A percentile compares a stretch with the other conserved stretches of the same genome.
Evolutionary conservation across 1,284 basidiomycete species (phyloP).

Genomic region (Trametes polyzona): DNA sequence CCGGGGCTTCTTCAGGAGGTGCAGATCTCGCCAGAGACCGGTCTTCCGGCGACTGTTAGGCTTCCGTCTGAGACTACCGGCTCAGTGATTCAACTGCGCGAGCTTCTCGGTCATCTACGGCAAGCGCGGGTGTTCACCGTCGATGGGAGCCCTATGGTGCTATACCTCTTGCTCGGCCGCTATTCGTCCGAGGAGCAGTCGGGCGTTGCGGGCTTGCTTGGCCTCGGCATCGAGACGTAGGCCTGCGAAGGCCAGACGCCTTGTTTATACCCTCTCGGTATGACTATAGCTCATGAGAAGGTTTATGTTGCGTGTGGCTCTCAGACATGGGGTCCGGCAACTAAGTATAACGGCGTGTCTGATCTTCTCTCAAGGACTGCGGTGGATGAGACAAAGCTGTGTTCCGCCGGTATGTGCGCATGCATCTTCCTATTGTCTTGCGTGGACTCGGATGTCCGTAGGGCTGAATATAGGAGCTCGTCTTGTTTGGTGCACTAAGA

Average conservation of each 20-base stretch:
- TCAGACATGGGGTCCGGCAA: too few relatives aligned
- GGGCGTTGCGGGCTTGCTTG: slow-evolving; percentile 33
- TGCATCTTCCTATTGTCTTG: not conserved
- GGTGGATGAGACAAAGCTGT: slow-evolving; percentile 1
- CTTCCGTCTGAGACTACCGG: slow-evolving; percentile 3
- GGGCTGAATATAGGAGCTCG: too few relatives aligned
- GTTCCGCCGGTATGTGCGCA: slow-evolving; percentile 2
- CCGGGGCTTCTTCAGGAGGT: not conserved
- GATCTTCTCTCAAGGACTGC: not conserved
- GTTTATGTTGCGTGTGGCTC: too few relatives aligned
- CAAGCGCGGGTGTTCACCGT: slow-evolving; percentile 26
- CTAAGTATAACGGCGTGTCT: too few relatives aligned
- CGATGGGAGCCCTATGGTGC: slow-evolving; percentile 8
- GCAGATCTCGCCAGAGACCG: slow-evolving; percentile 17
- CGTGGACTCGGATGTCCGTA: not conserved
- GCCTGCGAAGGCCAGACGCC: not conserved
- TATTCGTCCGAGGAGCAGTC: slow-evolving; percentile 2
- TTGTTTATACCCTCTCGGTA: not conserved
- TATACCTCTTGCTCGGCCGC: slow-evolving; percentile 33
- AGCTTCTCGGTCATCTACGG: slow-evolving; percentile 22
- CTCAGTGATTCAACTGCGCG: slow-evolving; percentile 9
- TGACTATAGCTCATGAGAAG: not conserved
- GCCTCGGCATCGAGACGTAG: slow-evolving; percentile 30
- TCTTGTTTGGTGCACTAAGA: too few relatives aligned
- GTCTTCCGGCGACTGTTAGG: slow-evolving; percentile 18